Evolutionary conservation across 2,329 filamentous ascomycete species (phyloP), one percentile per base, ranked within the genome.

Genomic region (Fusarium verrucosum): DNA sequence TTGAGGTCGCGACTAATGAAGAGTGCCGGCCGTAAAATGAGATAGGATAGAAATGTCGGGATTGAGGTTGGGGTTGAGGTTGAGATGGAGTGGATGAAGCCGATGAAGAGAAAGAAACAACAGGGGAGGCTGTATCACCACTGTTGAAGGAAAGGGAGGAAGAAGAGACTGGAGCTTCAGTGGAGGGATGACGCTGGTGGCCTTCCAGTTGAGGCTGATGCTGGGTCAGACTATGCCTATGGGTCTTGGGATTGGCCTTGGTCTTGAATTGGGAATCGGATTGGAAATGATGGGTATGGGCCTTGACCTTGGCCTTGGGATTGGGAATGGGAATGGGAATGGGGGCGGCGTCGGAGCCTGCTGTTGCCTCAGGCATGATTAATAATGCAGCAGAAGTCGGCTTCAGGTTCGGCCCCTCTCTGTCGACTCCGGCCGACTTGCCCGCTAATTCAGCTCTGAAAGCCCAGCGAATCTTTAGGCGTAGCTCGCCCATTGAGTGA

Each of bases 301-400:
- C n/a, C n/a, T n/a, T n/a, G 66, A 50, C 59, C 61, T 54, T 63
- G 59, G 61, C 58, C 50, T 26, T 58, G 50, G 50, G 54, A 65
- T 69, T 67, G 60, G 56, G 69, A 53, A 44, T 51, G 60, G 44
- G n/a, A n/a, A n/a, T n/a, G n/a, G 50, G 54, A 65, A 70, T 67
- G 60, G 56, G 69, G 58, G 47, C 55, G 60, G 44, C 50, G 43
- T 41, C 45, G 47, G 62, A 36, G 26, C 7, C 47, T 53, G 50
- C 17, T 64, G 50, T 16, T 64, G 66, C 66, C 66, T 68, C 58
- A 68, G 66, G 65, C 65, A 58, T 36, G 4, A 54, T 20, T 54
- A 60, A 53, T 30, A 49, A 28, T 49, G 25, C 14, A 38, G 19
- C n/a, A 38, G n/a, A n/a, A n/a, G n/a, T 50, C 41, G 28, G 37